Conservation (phyloP, 2,329 filamentous ascomycete species). For the Botryotinia convoluta region DNA sequence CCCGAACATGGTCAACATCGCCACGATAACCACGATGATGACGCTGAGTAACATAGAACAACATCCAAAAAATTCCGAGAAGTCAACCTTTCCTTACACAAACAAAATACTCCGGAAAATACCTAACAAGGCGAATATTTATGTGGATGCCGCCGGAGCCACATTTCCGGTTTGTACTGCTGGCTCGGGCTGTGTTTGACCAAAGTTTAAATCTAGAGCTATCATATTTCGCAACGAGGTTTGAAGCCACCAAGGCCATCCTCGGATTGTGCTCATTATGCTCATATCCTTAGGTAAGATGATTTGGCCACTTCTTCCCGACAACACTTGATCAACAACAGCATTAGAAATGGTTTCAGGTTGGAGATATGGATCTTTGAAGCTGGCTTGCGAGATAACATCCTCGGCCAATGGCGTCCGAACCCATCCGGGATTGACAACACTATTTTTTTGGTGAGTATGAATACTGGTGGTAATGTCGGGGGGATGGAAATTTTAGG, state of each 20-base stretch:
- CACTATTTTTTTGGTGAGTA: conserved; percentile 39
- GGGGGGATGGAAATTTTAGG: neutral
- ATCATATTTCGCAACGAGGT: conserved; percentile 27
- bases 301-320: conserved; percentile 51
- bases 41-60: conserved; percentile 15
- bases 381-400: conserved; percentile 48
- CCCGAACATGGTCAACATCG: too few species aligned
- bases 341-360: conserved; percentile 61
- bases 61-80: neutral
- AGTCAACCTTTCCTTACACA: neutral
- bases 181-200: neutral
- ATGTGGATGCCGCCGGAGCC: conserved; percentile 11
- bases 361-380: conserved; percentile 51
- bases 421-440: conserved; percentile 62
- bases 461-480: neutral
- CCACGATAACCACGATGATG: neutral
- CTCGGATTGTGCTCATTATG: conserved; percentile 26
- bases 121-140: neutral
- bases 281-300: conserved; percentile 45
- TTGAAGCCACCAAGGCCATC: conserved; percentile 35
- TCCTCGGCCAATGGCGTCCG: conserved; percentile 56
- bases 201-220: conserved; percentile 17
- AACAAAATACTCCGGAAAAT: neutral
- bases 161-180: neutral
- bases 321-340: conserved; percentile 58